Conservation (phyloP, 106 monocot genomes). For the Dendrobium chrysotoxum region DNA sequence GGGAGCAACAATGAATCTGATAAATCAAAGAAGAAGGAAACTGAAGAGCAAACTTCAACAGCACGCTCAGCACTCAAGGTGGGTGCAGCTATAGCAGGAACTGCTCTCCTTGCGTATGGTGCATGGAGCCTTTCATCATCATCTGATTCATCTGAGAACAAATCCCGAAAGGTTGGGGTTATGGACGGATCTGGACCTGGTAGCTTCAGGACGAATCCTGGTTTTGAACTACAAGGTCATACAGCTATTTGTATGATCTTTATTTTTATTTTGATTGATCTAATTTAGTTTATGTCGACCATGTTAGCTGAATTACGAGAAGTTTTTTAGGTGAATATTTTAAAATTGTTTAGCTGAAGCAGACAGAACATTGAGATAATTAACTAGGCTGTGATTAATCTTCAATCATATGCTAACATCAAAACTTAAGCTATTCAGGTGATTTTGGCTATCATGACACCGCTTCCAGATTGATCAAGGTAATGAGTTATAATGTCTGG, state of each 20-base stretch:
- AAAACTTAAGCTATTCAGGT: neutral
- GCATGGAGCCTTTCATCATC: neutral
- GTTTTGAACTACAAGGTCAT: too few species aligned
- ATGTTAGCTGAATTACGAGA: too few species aligned
- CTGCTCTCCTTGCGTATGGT: neutral
- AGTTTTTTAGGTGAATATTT: too few species aligned
- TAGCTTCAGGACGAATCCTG: too few species aligned
- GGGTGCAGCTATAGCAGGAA: neutral
- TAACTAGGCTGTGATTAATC: neutral
- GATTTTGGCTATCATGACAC: too few species aligned
- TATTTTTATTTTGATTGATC: too few species aligned
- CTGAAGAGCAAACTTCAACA: too few species aligned
- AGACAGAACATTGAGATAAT: neutral
- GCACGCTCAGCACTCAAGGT: neutral
- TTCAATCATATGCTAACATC: too few species aligned
- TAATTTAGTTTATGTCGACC: too few species aligned
- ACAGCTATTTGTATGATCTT: too few species aligned
- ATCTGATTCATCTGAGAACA: neutral
- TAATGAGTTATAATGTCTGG: slow-evolving; percentile 92
- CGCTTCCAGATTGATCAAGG: slow-evolving; percentile 17
- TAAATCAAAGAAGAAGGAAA: too few species aligned
- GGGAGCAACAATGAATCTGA: too few species aligned
- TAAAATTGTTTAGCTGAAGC: neutral
- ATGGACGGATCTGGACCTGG: neutral
- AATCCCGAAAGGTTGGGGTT: neutral